phyloP scores from a whole-genome alignment of 495 filamentous ascomycete genomes.

The Aspergillus wentii region DNA sequence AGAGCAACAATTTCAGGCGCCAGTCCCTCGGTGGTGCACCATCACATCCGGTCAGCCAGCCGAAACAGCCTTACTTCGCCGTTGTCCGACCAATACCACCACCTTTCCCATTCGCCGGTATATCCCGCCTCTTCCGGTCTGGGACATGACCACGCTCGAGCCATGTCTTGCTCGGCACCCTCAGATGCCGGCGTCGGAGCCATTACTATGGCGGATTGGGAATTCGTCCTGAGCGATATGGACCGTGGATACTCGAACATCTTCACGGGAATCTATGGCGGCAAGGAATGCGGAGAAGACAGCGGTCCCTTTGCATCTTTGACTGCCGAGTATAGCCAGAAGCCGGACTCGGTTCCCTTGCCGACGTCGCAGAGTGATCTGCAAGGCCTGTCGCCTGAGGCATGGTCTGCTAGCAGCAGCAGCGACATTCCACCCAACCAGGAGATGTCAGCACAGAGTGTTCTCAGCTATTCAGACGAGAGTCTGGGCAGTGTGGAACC shows the following conservation, averaged over 20 bases:
- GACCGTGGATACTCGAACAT: constrained; percentile 74
- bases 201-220: constrained; percentile 69
- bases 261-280: constrained; percentile 80
- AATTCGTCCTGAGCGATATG: constrained; percentile 68
- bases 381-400: constrained; percentile 34
- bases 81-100: constrained; percentile 25
- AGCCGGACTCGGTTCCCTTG: constrained; percentile 15
- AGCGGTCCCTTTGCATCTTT: constrained; percentile 39
- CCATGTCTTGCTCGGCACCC: constrained; percentile 27
- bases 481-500: constrained; percentile 56
- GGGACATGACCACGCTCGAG: constrained; percentile 24
- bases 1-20: constrained; percentile 34
- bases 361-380: constrained; percentile 20
- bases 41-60: constrained; percentile 33
- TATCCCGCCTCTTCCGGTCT: constrained; percentile 7
- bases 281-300: constrained; percentile 50
- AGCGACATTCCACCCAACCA: constrained; percentile 29
- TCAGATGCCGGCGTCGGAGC: constrained; percentile 23
- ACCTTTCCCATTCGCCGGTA: constrained; percentile 8
- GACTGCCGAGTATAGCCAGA: constrained; percentile 33
- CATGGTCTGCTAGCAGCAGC: constrained; percentile 38
- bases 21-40: constrained; percentile 17
- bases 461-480: constrained; percentile 72
- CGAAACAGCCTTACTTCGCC: constrained; percentile 38
- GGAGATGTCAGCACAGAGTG: constrained; percentile 55